Percentiles rank a stretch among this genome's conserved stretches.
phyloP scores from a whole-genome alignment of 148 eudicot genomes.

The Rhododendron ovatum region DNA sequence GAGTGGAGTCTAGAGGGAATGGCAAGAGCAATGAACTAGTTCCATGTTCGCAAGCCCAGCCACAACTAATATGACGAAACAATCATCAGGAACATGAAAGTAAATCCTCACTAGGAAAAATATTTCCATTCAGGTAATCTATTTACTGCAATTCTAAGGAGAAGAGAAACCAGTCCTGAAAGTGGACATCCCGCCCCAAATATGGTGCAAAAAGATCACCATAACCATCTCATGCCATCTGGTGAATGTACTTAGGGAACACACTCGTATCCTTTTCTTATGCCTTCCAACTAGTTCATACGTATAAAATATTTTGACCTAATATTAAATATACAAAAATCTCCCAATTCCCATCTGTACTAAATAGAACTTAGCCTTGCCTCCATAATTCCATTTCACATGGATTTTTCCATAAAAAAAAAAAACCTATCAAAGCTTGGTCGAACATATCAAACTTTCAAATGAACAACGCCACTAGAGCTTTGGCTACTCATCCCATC shows the following conservation, averaged over 20 bases:
- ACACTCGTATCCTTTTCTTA: background rate
- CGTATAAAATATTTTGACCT: background rate
- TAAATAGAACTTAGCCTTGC: background rate
- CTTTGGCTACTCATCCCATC: background rate
- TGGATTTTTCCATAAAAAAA: background rate
- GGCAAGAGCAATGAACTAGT: background rate
- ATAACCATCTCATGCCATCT: background rate
- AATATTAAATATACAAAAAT: background rate
- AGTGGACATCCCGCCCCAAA: background rate
- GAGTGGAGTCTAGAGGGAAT: background rate
- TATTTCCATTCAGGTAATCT: background rate
- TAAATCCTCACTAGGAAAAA: background rate
- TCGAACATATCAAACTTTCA: background rate
- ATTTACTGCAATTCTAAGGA: background rate
- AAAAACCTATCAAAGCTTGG: background rate
- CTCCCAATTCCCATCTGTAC: background rate
- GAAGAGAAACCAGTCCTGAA: background rate
- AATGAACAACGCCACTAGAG: background rate
- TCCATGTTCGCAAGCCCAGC: background rate
- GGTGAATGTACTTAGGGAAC: background rate
- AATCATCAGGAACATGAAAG: background rate
- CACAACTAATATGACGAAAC: background rate
- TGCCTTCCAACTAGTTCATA: slow-evolving; percentile 1
- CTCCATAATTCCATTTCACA: background rate
- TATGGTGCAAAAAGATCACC: background rate